Evolutionary conservation across 805 yeast genomes (phyloP).

Genomic region (Pichia cephalocereana): DNA sequence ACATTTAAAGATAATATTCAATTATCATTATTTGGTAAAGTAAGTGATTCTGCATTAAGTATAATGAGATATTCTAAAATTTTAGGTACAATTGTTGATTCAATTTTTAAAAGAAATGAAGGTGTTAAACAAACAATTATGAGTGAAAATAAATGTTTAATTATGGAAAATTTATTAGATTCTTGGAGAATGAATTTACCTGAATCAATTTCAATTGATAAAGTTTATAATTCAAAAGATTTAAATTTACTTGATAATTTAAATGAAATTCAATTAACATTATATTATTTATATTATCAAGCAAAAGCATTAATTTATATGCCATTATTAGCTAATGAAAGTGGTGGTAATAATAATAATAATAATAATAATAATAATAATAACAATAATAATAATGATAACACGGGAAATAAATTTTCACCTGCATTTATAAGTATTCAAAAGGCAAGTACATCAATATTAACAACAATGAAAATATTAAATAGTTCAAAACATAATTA

Average conservation of each 20-base stretch:
- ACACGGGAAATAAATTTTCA: conserved; percentile 27
- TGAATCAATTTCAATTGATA: conserved; percentile 45
- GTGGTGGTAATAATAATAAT: conserved; percentile 5
- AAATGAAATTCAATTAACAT: conserved; percentile 39
- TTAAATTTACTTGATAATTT: conserved; percentile 26
- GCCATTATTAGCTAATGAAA: conserved; percentile 46
- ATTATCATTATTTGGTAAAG: conserved; percentile 62
- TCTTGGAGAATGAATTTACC: conserved; percentile 74
- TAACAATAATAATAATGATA: too few relatives aligned
- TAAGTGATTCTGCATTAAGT: conserved; percentile 51
- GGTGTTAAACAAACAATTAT: conserved; percentile 21
- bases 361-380: too few relatives aligned
- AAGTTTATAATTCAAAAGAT: conserved; percentile 48
- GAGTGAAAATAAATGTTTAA: conserved; percentile 24
- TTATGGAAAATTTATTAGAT: conserved; percentile 60
- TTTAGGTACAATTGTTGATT: conserved; percentile 63
- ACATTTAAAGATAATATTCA: conserved; percentile 46
- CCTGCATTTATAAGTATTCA: conserved; percentile 60
- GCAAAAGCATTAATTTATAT: conserved; percentile 56
- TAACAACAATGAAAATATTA: conserved; percentile 37
- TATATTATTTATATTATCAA: conserved; percentile 51
- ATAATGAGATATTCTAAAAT: conserved; percentile 64
- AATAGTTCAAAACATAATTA: conserved; percentile 29
- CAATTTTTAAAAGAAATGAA: conserved; percentile 52
- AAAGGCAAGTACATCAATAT: conserved; percentile 57